Evolutionary conservation across 208 protist species (phyloP).

Genomic region (Acanthamoeba castellanii): DNA sequence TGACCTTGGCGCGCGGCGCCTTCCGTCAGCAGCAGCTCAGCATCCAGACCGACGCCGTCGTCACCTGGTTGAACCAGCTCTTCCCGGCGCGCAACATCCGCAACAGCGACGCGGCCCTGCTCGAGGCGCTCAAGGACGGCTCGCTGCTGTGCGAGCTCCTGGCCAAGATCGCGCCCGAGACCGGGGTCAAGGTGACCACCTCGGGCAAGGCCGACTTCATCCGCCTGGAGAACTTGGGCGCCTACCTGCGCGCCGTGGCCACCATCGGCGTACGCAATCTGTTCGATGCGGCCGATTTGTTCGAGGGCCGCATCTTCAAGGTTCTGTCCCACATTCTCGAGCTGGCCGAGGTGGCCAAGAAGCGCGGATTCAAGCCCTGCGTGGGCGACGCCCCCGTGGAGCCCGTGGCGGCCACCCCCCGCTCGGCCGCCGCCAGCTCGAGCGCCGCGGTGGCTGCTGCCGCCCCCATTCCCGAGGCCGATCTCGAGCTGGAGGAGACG

Average conservation of each 20-base stretch:
- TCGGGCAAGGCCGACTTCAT: neutral
- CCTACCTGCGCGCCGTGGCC: neutral
- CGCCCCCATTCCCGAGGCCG: neutral
- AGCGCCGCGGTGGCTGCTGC: neutral
- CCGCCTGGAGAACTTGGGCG: neutral
- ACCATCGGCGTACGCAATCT: neutral
- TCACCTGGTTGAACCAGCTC: neutral
- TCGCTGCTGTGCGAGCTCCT: neutral
- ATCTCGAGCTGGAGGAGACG: neutral
- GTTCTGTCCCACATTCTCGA: neutral
- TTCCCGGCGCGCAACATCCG: neutral
- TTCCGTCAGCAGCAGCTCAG: neutral
- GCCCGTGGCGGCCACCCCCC: neutral
- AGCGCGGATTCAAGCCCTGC: conserved; percentile 4
- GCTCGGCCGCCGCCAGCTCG: neutral
- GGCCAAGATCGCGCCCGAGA: conserved; percentile 23
- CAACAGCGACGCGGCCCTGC: neutral
- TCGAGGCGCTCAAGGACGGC: conserved; percentile 7
- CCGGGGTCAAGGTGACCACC: neutral
- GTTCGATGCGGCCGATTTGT: neutral
- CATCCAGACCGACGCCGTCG: neutral
- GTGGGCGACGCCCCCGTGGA: neutral
- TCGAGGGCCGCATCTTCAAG: neutral
- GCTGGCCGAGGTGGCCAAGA: neutral
- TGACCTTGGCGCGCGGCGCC: neutral